Evolutionary conservation across 441 rosid species (phyloP).

Genomic region (Erodium trifolium): DNA sequence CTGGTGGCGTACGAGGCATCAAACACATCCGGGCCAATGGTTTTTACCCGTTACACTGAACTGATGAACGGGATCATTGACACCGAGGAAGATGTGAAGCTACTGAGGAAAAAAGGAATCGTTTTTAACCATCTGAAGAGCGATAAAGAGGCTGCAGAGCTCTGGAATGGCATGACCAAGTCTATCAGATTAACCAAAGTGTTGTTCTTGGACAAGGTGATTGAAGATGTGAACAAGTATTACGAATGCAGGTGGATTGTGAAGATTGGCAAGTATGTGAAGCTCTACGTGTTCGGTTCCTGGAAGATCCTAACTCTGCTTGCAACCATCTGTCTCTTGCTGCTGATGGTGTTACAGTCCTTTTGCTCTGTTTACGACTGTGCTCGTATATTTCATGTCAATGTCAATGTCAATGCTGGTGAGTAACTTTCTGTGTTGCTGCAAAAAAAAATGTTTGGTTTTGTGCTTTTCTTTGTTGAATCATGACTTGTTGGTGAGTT

Average conservation of each 20-base stretch:
- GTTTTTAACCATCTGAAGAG: conserved; percentile 53
- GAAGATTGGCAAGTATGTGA: conserved; percentile 33
- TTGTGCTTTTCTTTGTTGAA: conserved; percentile 2
- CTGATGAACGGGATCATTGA: conserved; percentile 65
- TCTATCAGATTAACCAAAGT: conserved; percentile 61
- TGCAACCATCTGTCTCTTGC: conserved; percentile 35
- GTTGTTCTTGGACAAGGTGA: conserved; percentile 51
- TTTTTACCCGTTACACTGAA: conserved; percentile 65
- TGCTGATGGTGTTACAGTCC: conserved; percentile 42
- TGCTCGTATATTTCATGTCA: conserved; percentile 7
- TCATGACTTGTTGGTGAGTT: no score
- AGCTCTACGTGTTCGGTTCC: conserved; percentile 49
- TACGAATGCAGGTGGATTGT: conserved; percentile 48
- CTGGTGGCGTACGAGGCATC: conserved; percentile 72
- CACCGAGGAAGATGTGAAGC: conserved; percentile 44
- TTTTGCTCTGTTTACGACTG: conserved; percentile 30
- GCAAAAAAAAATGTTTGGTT: background rate
- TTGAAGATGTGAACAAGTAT: conserved; percentile 59
- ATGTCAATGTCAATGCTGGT: background rate
- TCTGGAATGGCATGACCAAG: conserved; percentile 82
- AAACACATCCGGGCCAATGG: conserved; percentile 50
- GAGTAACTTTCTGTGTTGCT: background rate
- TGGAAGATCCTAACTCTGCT: conserved; percentile 54
- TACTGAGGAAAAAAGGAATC: conserved; percentile 52
- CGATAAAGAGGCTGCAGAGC: conserved; percentile 51